Evolutionary conservation across 108 stramenopile species (phyloP).

Genomic region (Cyclotella kingstonii): DNA sequence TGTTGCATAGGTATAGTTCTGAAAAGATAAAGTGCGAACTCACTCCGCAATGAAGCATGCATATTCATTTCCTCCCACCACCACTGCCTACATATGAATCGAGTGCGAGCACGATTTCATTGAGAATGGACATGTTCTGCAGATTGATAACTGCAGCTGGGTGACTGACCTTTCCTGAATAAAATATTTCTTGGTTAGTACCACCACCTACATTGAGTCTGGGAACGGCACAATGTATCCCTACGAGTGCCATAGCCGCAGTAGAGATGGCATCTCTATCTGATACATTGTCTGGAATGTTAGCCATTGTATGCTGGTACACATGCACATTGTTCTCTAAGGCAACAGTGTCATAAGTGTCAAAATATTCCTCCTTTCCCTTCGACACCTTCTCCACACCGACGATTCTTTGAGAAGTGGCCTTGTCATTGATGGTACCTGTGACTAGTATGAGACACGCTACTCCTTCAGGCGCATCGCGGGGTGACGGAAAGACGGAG

Average conservation of each 20-base stretch:
- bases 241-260: constrained; percentile 48
- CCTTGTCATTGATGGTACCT: constrained; percentile 9
- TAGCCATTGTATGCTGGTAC: constrained; percentile 58
- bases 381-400: constrained; percentile 26
- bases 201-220: constrained; percentile 58
- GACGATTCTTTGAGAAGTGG: background rate
- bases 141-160: background rate
- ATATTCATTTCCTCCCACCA: constrained; percentile 71
- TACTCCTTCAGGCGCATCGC: background rate
- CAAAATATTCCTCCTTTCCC: background rate
- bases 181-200: constrained; percentile 24
- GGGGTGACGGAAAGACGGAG: background rate
- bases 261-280: constrained; percentile 65
- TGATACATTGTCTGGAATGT: constrained; percentile 47
- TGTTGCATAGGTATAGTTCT: too few relatives aligned
- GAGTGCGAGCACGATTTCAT: background rate
- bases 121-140: background rate
- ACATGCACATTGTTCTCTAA: constrained; percentile 22
- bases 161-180: constrained; percentile 32
- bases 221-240: constrained; percentile 63
- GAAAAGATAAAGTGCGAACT: constrained; percentile 17
- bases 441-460: constrained; percentile 38
- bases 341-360: constrained; percentile 2
- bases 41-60: constrained; percentile 67
- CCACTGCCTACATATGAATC: constrained; percentile 45